phyloP scores from a whole-genome alignment of 2,329 filamentous ascomycete species.

The Aspergillus ibericus region DNA sequence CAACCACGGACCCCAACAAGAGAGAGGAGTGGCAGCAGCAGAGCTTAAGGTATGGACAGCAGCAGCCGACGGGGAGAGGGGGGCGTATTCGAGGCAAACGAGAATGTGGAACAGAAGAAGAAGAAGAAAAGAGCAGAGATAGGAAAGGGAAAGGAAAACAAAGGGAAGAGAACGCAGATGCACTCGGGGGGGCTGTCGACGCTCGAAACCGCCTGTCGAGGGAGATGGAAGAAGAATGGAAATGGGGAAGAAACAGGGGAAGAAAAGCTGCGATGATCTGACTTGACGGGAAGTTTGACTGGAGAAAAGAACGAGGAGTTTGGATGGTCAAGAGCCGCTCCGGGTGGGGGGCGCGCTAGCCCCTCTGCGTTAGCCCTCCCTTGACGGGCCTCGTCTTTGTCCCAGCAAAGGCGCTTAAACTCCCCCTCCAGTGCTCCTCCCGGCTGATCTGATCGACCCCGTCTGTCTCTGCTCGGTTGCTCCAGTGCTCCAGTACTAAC shows the following conservation, averaged over 20 bases:
- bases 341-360: constrained; percentile 22
- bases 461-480: too few species aligned
- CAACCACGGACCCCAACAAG: constrained; percentile 10
- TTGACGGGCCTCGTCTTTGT: constrained; percentile 4
- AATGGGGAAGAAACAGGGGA: constrained; percentile 18
- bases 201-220: constrained; percentile 11
- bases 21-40: background rate
- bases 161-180: constrained; percentile 18
- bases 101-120: background rate
- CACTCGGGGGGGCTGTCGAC: background rate
- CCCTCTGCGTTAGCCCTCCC: constrained; percentile 15
- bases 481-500: constrained; percentile 7
- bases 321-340: constrained; percentile 29
- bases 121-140: background rate
- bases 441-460: background rate
- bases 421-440: background rate
- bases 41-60: constrained; percentile 4
- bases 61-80: background rate
- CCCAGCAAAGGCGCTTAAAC: constrained; percentile 6
- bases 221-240: constrained; percentile 20
- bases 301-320: constrained; percentile 24
- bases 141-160: constrained; percentile 13
- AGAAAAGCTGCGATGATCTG: constrained; percentile 25
- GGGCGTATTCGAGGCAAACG: background rate
- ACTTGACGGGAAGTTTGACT: constrained; percentile 17